Evolutionary conservation across 192 early-diverging fungal genomes (phyloP).

Genomic region (Linderina pennispora): DNA sequence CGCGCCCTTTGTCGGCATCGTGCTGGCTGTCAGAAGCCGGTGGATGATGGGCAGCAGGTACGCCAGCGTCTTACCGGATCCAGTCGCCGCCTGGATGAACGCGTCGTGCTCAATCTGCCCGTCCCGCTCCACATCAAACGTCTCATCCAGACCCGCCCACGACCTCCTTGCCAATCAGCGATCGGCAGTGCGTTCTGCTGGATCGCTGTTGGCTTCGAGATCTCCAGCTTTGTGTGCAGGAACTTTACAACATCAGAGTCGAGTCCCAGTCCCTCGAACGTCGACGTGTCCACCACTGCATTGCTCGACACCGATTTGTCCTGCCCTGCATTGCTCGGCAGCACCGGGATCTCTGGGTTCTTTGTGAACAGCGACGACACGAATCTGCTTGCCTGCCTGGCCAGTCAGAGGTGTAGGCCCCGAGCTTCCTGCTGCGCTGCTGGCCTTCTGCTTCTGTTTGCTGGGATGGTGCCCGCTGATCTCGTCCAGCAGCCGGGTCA

Average conservation of each 20-base stretch:
- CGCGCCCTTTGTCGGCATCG: slow-evolving; percentile 18
- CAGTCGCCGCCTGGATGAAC: slow-evolving; percentile 92
- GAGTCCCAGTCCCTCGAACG: slow-evolving; percentile 76
- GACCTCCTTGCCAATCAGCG: slow-evolving; percentile 53
- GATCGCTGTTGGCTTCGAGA: slow-evolving; percentile 82
- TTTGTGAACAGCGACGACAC: slow-evolving; percentile 79
- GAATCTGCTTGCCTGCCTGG: slow-evolving; percentile 52
- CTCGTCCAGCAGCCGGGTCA: slow-evolving; percentile 16
- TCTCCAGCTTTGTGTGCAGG: slow-evolving; percentile 63
- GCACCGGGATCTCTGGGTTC: slow-evolving; percentile 53
- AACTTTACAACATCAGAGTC: slow-evolving; percentile 62
- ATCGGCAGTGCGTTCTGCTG: slow-evolving; percentile 81
- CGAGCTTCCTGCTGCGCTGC: slow-evolving; percentile 8
- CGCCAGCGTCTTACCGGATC: slow-evolving; percentile 95
- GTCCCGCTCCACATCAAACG: slow-evolving; percentile 40
- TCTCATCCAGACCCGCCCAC: slow-evolving; percentile 14
- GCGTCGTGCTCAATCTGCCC: slow-evolving; percentile 61
- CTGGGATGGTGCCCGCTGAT: slow-evolving; percentile 16
- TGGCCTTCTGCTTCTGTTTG: slow-evolving; percentile 2
- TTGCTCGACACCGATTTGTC: slow-evolving; percentile 40
- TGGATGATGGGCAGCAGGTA: slow-evolving; percentile 93
- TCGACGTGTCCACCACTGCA: slow-evolving; percentile 40
- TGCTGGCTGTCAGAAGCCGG: slow-evolving; percentile 66
- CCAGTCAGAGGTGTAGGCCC: slow-evolving; percentile 40
- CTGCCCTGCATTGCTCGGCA: slow-evolving; percentile 7